Evolutionary conservation across 305 asterid genomes (phyloP).

Genomic region (Withania somnifera): DNA sequence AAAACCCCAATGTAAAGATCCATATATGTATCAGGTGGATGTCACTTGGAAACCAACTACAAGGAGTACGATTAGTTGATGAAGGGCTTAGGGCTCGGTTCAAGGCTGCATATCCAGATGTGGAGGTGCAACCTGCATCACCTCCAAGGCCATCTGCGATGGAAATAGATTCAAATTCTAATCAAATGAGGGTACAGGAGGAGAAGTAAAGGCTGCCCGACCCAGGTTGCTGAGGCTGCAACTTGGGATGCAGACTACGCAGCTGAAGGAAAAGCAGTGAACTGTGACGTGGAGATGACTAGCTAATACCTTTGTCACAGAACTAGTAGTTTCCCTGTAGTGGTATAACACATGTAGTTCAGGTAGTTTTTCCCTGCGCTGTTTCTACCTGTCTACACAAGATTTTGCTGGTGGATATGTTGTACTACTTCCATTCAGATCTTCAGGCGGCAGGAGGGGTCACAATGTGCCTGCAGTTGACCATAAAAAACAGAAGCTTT

Average conservation of each 20-base stretch:
- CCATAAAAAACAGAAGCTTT: not conserved
- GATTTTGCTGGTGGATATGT: not conserved
- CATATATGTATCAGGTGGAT: conserved; percentile 56
- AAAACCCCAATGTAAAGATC: not conserved
- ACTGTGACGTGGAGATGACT: conserved; percentile 32
- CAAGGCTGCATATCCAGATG: conserved; percentile 95
- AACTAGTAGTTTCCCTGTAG: not conserved
- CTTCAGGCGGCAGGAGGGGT: not conserved
- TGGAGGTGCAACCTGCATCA: conserved; percentile 89
- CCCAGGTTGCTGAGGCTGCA: conserved; percentile 22
- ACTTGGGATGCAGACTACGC: conserved; percentile 16
- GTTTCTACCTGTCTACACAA: not conserved
- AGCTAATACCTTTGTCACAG: conserved; percentile 6
- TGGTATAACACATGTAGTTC: not conserved
- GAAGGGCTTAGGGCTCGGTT: conserved; percentile 92
- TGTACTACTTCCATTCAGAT: not conserved
- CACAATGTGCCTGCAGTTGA: not conserved
- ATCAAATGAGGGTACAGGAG: conserved; percentile 31
- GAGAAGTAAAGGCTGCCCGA: conserved; percentile 22
- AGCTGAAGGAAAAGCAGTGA: conserved; percentile 26
- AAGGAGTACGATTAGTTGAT: conserved; percentile 76
- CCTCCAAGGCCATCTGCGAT: conserved; percentile 72
- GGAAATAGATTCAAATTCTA: conserved; percentile 54
- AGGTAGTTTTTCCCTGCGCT: not conserved
- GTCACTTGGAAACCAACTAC: conserved; percentile 93